Evolutionary conservation across 2,329 filamentous ascomycete species (phyloP).

Genomic region (Paramyrothecium roridum): DNA sequence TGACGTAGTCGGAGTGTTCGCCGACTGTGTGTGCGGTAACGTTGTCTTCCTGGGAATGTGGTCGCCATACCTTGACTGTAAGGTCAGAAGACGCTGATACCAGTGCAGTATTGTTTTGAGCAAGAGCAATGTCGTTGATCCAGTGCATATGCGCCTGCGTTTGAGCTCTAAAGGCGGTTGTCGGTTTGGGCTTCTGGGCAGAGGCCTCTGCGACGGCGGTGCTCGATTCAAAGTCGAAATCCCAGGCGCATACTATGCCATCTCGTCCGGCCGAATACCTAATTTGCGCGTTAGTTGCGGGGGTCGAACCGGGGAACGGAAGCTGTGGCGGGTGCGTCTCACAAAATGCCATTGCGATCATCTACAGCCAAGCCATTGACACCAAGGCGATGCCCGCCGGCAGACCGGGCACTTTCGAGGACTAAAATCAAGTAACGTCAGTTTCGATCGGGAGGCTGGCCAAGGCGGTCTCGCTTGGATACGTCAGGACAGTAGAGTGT

Average conservation of each 20-base stretch:
- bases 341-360: conserved; percentile 80
- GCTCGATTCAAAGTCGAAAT: conserved; percentile 69
- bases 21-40: conserved; percentile 67
- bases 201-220: conserved; percentile 13
- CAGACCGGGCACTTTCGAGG: conserved; percentile 55
- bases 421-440: conserved; percentile 31
- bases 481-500: not conserved
- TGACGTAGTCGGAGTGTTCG: conserved; percentile 93
- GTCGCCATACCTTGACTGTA: conserved; percentile 90
- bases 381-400: conserved; percentile 84
- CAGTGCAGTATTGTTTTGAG: conserved; percentile 72
- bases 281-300: conserved; percentile 12
- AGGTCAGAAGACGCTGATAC: conserved; percentile 93
- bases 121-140: conserved; percentile 89
- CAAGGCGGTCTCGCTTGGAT: not conserved
- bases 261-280: conserved; percentile 96
- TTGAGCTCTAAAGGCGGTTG: conserved; percentile 58
- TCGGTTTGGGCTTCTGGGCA: conserved; percentile 32
- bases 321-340: conserved; percentile 31
- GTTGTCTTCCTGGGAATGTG: conserved; percentile 58
- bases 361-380: conserved; percentile 95
- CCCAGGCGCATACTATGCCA: conserved; percentile 94
- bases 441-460: not conserved
- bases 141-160: conserved; percentile 84
- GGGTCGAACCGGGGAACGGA: not conserved